Conservation (phyloP, 2,329 filamentous ascomycete genomes). For the Dothistroma pini region DNA sequence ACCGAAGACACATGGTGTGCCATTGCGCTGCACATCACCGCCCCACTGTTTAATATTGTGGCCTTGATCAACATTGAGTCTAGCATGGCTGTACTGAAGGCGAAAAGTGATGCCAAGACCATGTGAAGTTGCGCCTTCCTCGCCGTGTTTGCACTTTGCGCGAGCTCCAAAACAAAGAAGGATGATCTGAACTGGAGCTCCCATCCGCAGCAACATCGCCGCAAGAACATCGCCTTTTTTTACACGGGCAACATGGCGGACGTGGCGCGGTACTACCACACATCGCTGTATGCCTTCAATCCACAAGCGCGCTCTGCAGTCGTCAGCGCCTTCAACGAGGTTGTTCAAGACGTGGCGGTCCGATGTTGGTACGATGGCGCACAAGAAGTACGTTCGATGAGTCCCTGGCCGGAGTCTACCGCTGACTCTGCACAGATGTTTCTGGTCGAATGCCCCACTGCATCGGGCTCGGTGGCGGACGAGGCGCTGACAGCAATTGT, state of each 20-base stretch:
- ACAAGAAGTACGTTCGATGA: conserved; percentile 13
- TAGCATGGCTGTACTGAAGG: too few species aligned
- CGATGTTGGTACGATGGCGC: conserved; percentile 21
- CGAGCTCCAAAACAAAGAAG: too few species aligned
- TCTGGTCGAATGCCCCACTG: conserved; percentile 19
- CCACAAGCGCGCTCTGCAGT: conserved; percentile 18
- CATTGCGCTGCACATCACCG: too few species aligned
- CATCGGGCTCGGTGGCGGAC: conserved; percentile 19
- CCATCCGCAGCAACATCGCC: background rate
- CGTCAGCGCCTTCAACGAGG: conserved; percentile 20
- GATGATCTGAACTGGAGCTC: background rate
- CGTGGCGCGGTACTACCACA: conserved; percentile 27
- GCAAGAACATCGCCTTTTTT: too few species aligned
- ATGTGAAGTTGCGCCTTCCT: too few species aligned
- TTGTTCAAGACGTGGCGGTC: conserved; percentile 20
- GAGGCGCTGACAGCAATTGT: conserved; percentile 17
- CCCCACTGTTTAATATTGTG: too few species aligned
- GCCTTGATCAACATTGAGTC: too few species aligned
- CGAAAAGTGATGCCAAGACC: too few species aligned
- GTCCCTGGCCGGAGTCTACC: background rate
- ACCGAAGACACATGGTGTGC: too few species aligned
- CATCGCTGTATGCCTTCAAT: conserved; percentile 28
- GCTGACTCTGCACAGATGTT: conserved; percentile 16
- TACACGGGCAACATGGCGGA: conserved; percentile 16
- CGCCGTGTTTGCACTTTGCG: too few species aligned